Percentiles rank a stretch among this genome's conserved stretches.
phyloP scores from a whole-genome alignment of 176 grass and related monocot genomes.

The Aegilops tauschii region DNA sequence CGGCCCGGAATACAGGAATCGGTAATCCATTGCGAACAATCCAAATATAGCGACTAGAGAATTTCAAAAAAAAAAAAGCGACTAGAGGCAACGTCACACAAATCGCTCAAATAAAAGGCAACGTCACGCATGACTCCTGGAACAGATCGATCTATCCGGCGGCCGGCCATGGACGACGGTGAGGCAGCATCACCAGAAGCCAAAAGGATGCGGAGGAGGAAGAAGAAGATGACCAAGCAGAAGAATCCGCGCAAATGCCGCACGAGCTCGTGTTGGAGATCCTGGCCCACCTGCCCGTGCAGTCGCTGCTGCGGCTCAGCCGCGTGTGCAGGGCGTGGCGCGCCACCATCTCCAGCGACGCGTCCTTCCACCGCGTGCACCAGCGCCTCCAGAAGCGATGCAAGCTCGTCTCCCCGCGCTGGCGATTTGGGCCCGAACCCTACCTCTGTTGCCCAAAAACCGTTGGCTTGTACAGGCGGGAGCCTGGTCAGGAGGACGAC shows the following conservation, averaged over 20 bases:
- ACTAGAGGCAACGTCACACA: too few relatives aligned
- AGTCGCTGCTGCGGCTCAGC: neutral
- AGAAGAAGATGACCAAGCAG: fast-evolving
- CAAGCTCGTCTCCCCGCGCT: neutral
- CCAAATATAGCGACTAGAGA: too few relatives aligned
- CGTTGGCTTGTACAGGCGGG: neutral
- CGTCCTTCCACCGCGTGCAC: neutral
- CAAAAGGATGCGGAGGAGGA: neutral
- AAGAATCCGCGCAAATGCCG: neutral
- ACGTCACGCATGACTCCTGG: too few relatives aligned
- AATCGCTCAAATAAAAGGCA: too few relatives aligned
- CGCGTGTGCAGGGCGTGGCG: constrained; percentile 1
- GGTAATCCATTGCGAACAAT: too few relatives aligned
- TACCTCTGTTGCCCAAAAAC: neutral
- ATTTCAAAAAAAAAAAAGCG: too few relatives aligned
- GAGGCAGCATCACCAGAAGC: neutral
- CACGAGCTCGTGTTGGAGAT: neutral
- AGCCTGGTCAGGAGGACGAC: too few relatives aligned
- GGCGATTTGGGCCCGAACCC: too few relatives aligned
- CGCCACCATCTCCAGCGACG: neutral
- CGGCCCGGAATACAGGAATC: too few relatives aligned
- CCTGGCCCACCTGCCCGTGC: neutral
- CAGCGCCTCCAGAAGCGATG: neutral
- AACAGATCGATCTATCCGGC: too few relatives aligned
- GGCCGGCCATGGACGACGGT: too few relatives aligned